Evolutionary conservation across 108 stramenopile genomes (phyloP), one percentile per base, ranked within the genome.

Genomic region (Epithemia pelagica): DNA sequence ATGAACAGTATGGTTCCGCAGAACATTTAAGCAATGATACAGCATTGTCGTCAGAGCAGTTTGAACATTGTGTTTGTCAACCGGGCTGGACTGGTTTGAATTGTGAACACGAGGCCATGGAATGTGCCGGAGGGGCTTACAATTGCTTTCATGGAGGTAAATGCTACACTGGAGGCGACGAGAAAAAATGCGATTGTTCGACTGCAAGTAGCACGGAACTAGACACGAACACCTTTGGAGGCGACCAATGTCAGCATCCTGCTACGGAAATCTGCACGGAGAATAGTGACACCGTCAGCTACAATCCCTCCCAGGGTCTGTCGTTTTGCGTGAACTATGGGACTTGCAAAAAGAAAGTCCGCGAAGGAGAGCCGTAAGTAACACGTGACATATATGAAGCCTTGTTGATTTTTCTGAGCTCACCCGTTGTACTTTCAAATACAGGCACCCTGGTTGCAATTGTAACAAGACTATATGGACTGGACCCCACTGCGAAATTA

Each of bases 61-160:
- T 75, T 51, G 74, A 80, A 54, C 79, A 84, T 67, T 84, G 83
- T 60, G 72, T 70, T 32, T 84, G 83, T 54, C 72, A 61, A 0
- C 55, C 75, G 8, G 83, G 83, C n/a, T 84, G 30, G 32, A 63
- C 74, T 52, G 65, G 65, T 1, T 20, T 55, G 52, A 23, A 55
- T 19, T 80, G 79, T 61, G 72, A 80, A 27, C 64, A 76, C 28
- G 62, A 70, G 26, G 69, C 69, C 29, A 68, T 76, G 62, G 37
- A 56, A 28, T 75, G 74, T 58, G 76, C 67, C 23, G 60, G 65
- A 7, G 65, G 67, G 18, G 61, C 65, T 26, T 77, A 82, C 59
- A 28, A 62, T 30, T 82, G 82, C 58, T 64, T 82, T 22, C 74
- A 82, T 58, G 82, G 82, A 26, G 73, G 72, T 0, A 67, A 62